These are phyloP conservation scores for Entomophthora muscae DNA, from an alignment of 371 early-diverging fungal species.

Conservation along the genomic window DNA sequence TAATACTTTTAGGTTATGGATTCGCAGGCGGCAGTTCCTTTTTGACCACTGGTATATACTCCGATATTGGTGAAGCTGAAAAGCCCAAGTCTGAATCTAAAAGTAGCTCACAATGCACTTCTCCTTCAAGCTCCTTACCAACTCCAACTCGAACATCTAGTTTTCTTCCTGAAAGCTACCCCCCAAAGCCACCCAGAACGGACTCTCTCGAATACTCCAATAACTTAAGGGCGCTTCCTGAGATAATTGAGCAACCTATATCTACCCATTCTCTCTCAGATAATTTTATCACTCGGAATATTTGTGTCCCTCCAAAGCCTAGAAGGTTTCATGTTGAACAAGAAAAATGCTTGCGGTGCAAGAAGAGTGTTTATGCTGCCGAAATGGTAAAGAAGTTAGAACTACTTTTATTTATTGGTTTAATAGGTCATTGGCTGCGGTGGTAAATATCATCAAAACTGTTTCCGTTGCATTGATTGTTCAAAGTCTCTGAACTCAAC, in stretches of 20 bases:
- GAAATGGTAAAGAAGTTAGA: too few species aligned
- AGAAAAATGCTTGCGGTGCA: neutral
- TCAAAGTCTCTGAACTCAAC: slow-evolving; percentile 18
- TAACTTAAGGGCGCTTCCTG: neutral
- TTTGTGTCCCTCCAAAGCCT: neutral
- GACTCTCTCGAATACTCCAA: neutral
- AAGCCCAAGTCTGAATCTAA: neutral
- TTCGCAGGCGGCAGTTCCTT: slow-evolving; percentile 2
- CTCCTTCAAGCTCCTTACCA: neutral
- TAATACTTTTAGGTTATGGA: slow-evolving; percentile 4
- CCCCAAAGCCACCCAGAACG: too few species aligned
- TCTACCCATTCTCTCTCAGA: neutral
- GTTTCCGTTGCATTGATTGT: slow-evolving; percentile 26
- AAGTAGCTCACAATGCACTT: neutral
- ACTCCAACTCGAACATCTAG: neutral
- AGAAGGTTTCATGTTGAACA: slow-evolving; percentile 1
- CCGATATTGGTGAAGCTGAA: neutral
- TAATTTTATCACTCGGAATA: neutral
- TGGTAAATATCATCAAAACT: slow-evolving; percentile 23
- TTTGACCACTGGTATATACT: slow-evolving; percentile 1
- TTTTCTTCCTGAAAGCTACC: neutral
- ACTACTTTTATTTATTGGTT: too few species aligned
- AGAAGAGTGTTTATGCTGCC: neutral
- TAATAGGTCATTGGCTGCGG: slow-evolving; percentile 10
- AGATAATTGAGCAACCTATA: neutral